Evolutionary conservation across 192 early-diverging fungal genomes (phyloP).

Genomic region (Oehlia diaphana): DNA sequence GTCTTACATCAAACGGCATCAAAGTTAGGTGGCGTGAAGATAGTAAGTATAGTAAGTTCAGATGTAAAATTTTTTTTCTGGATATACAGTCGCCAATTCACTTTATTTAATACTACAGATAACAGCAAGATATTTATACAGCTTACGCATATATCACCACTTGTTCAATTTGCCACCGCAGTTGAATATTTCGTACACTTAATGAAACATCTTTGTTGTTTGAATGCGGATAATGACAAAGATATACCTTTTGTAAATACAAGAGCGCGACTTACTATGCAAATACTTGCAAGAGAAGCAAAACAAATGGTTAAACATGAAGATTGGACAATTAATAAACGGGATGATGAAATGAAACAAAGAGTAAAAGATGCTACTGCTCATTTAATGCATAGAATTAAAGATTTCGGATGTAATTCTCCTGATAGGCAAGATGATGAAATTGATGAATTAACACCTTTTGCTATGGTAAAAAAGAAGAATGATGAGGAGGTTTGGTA

Average conservation of each 20-base stretch:
- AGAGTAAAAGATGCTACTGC: neutral
- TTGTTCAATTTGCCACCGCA: neutral
- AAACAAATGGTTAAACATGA: constrained; percentile 12
- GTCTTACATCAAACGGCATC: constrained; percentile 9
- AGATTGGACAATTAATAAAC: neutral
- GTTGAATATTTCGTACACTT: constrained; percentile 5
- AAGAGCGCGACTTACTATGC: neutral
- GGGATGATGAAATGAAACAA: constrained; percentile 9
- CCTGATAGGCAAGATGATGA: neutral
- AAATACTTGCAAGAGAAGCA: constrained; percentile 10
- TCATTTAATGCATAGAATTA: neutral
- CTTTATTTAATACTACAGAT: neutral
- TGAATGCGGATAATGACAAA: neutral
- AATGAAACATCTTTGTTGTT: constrained; percentile 4
- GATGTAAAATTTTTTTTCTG: neutral
- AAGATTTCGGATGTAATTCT: neutral
- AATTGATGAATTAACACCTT: neutral
- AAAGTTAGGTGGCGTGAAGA: constrained; percentile 10
- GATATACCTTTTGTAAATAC: neutral
- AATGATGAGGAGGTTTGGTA: constrained; percentile 8
- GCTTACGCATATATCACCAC: constrained; percentile 9
- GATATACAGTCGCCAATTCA: too few relatives aligned
- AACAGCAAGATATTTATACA: neutral
- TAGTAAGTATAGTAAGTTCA: neutral
- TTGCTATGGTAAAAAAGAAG: neutral